Evolutionary conservation across 148 eudicot species (phyloP).

Genomic region (Persicaria maculosa): DNA sequence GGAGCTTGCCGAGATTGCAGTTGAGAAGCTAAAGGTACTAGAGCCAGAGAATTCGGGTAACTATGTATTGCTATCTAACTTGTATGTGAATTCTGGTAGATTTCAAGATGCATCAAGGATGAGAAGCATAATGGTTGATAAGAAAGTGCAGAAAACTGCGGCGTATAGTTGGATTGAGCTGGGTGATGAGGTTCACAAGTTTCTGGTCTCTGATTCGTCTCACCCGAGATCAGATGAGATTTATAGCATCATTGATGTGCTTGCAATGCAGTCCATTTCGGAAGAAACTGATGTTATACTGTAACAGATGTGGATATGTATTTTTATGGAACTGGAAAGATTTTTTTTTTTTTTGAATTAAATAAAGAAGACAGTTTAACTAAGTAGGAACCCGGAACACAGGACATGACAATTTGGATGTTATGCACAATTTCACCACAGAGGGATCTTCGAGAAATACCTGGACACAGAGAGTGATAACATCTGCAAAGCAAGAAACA

Average conservation of each 20-base stretch:
- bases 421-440: too few species aligned
- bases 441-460: constrained; percentile 16
- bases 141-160: constrained; percentile 34
- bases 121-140: constrained; percentile 29
- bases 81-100: constrained; percentile 41
- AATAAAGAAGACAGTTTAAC: too few species aligned
- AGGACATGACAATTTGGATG: too few species aligned
- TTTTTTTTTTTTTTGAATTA: too few species aligned
- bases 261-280: constrained; percentile 21
- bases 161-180: constrained; percentile 61
- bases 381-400: neutral
- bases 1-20: constrained; percentile 42
- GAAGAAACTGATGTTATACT: constrained; percentile 22
- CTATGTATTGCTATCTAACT: constrained; percentile 46
- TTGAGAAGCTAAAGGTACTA: constrained; percentile 30
- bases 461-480: constrained; percentile 76
- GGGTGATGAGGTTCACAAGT: constrained; percentile 39
- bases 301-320: neutral
- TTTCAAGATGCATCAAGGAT: constrained; percentile 41
- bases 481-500: constrained; percentile 67
- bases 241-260: constrained; percentile 24
- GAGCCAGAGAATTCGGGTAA: constrained; percentile 58
- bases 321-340: too few species aligned
- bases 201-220: constrained; percentile 39
- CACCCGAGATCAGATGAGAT: constrained; percentile 34